Evolutionary conservation across 2,329 filamentous ascomycete genomes (phyloP).

Genomic region (Penicillium concentricum): DNA sequence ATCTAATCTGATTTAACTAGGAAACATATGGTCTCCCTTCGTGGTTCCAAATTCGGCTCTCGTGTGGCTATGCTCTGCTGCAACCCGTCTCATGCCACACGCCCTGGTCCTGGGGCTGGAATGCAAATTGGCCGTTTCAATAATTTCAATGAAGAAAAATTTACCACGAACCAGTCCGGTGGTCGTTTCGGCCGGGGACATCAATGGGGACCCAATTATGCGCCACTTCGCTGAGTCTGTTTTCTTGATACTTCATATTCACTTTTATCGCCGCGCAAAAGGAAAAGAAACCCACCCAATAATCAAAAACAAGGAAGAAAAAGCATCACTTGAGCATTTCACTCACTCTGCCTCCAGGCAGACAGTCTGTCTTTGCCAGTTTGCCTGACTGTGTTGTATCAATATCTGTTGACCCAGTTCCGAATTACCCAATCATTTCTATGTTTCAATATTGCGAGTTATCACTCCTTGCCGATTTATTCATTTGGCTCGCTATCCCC

Average conservation of each 20-base stretch:
- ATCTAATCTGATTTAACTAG: slow-evolving; percentile 30
- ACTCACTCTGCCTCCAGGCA: background rate
- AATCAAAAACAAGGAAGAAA: background rate
- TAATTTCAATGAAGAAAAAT: slow-evolving; percentile 49
- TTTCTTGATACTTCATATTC: background rate
- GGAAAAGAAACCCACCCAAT: background rate
- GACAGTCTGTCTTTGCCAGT: background rate
- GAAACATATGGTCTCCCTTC: slow-evolving; percentile 99
- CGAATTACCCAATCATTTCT: slow-evolving; percentile 4
- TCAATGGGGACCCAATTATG: slow-evolving; percentile 40
- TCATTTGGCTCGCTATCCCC: slow-evolving; percentile 16
- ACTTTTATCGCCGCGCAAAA: background rate
- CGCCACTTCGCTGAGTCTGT: slow-evolving; percentile 36
- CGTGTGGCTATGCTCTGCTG: slow-evolving; percentile 98
- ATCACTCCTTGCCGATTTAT: slow-evolving; percentile 18
- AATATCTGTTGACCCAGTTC: slow-evolving; percentile 1
- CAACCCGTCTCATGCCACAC: slow-evolving; percentile 85
- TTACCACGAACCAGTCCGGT: slow-evolving; percentile 40
- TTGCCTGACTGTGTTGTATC: background rate
- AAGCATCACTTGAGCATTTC: background rate
- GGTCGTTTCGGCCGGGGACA: slow-evolving; percentile 36
- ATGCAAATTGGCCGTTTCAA: slow-evolving; percentile 61
- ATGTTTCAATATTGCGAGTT: slow-evolving; percentile 10
- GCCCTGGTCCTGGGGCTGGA: slow-evolving; percentile 79
- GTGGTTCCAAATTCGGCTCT: slow-evolving; percentile 97